Conservation (phyloP, 495 filamentous ascomycete genomes). For the Cercophora scortea region DNA sequence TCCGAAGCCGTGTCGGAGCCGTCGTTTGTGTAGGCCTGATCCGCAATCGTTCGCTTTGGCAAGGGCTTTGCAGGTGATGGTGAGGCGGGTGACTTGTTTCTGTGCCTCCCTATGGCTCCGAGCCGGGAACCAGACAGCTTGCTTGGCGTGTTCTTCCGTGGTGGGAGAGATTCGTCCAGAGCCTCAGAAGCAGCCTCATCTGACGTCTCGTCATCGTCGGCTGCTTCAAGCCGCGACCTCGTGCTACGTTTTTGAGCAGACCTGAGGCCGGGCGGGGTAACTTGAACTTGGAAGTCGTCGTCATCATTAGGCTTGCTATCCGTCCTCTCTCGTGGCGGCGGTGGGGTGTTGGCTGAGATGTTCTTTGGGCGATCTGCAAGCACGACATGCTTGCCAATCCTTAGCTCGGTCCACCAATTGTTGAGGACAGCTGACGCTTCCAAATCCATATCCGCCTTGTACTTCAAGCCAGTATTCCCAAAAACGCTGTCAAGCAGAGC, state of each 20-base stretch:
- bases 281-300: constrained; percentile 46
- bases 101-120: constrained; percentile 22
- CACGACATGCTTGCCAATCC: constrained; percentile 17
- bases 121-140: constrained; percentile 10
- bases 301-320: constrained; percentile 19
- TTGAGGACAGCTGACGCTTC: constrained; percentile 26
- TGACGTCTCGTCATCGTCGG: constrained; percentile 26
- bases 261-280: constrained; percentile 30
- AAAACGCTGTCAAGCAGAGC: constrained; percentile 30
- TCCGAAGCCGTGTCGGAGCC: constrained; percentile 37
- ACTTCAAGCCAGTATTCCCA: constrained; percentile 18
- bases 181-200: constrained; percentile 22
- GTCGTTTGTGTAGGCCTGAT: background rate
- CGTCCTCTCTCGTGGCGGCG: background rate
- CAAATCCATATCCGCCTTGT: constrained; percentile 14
- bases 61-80: background rate
- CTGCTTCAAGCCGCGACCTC: background rate
- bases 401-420: constrained; percentile 44
- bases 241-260: constrained; percentile 8
- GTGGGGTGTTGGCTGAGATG: constrained; percentile 19
- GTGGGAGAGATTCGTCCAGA: constrained; percentile 7
- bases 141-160: background rate
- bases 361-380: constrained; percentile 14
- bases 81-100: constrained; percentile 7
- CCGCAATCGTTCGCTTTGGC: background rate